Base-by-base conservation (phyloP, 257 asterid genomes). In the Nicotiana knightiana region DNA sequence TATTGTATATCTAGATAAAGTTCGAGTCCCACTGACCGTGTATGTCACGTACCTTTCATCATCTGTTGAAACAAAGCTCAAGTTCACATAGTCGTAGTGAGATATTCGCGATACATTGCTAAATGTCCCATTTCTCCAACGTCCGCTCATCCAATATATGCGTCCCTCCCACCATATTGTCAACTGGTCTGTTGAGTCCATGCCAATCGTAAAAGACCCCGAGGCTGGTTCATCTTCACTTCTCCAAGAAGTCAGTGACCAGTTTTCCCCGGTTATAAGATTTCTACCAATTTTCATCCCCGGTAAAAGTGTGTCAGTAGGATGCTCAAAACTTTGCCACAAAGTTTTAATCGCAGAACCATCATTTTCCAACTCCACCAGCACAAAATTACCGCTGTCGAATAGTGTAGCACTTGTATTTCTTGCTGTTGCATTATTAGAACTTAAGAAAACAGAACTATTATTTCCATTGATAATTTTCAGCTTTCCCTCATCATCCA, bases 301-400 rank as follows among this genome's bases (percentile, higher is more conserved):
- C 11, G 87, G 87, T 75, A 86, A 68, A 9, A 82, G 43, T 9
- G 89, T 81, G 67, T 86, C 87, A 16, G 84, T 82, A 11, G 89
- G 87, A 65, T 82, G 57, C 79, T 86, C 89, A 26, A 86, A 86
- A 59, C 89, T 86, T 39, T 83, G 89, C 87, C 89, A 86, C 76
- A 83, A 43, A 33, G 63, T 83, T 32, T 18, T 1, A 2, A n/a
- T 66, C n/a, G 17, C 81, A 5, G 87, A 86, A 18, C 85, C 87
- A 55, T 84, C 37, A 28, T 10, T 58, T 13, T 82, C 58, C 79
- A 59, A 55, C 18, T 77, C 81, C 15, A 11, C 51, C 35, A 83
- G 33, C 32, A 85, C 85, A 24, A 87, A 70, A 82, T 83, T 83
- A 0, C 90, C 90, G 37, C 61, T 48, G 3, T 87, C 80, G 59